Evolutionary conservation across 352 stramenopile genomes (phyloP), one percentile per base, ranked within the genome.

Genomic region (Saprolegnia parasitica): DNA sequence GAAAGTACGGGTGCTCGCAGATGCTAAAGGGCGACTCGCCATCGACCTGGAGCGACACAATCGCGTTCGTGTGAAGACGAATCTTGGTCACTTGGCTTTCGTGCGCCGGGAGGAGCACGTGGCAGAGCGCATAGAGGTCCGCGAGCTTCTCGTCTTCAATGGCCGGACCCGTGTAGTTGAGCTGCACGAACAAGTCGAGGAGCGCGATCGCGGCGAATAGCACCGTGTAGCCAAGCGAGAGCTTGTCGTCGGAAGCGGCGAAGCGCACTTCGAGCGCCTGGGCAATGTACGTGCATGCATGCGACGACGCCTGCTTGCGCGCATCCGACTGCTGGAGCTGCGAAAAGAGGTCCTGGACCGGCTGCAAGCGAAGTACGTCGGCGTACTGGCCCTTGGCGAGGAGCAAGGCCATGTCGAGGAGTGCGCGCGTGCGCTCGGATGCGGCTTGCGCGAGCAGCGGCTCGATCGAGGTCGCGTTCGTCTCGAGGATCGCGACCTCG

Each of bases 101-200:
- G 15, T 58, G 29, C 49, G 68, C 37, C 42, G 64, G 65, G 20
- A 90, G 71, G 20, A 88, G 66, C 20, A 63, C 72, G 3, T 73
- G 71, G 13, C 72, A 61, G 18, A 81, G 65, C 42, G 76, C 71
- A 16, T 81, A 74, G 55, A 90, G 74, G 71, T 90, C 82, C 37
- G 68, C 56, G 13, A 93, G 66, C 32, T 73, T 65, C 54, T 74
- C 71, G 20, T 76, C 75, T 45, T 91, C 82, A 50, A 93, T 81
- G 16, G 86, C 83, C 9, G 86, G 86, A 21, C 86, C 83, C 3
- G 86, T 91, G 75, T 93, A 93, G 65, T 93, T 91, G 21, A 83
- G 78, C 54, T 93, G 84, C 46, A 91, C 83, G 63, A 90, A 93
- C 71, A 91, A 78, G 63, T 87, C 80, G 60, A 93, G 80, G 65